Base-by-base conservation (phyloP, 2,329 filamentous ascomycete genomes). In the Fusarium sp. region DNA sequence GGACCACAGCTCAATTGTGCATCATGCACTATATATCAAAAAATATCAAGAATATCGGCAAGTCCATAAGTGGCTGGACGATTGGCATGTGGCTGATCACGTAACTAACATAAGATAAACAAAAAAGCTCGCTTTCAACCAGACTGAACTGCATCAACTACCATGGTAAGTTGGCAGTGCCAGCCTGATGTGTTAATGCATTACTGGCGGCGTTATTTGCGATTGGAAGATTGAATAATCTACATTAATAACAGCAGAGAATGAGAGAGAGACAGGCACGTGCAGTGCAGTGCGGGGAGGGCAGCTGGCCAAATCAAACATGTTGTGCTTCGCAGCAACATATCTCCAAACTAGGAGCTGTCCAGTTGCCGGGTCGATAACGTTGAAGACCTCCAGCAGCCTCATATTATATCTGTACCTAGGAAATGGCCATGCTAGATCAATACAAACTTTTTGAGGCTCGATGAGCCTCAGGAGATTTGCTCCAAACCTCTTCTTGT, bases 371-470 rank as follows among this genome's bases (percentile, higher is more conserved):
- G 35, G 42, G 42, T 56, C 53, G 30, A 51, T 45, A 39, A 61
- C 45, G 55, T 55, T 65, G 38, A 51, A 54, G 53, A 60, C 56
- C 44, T 69, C 30, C n/a, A 53, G 65, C 72, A 72, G 59, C 65
- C 53, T 65, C 62, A 63, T 57, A 61, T 61, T 59, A 70, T 71
- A 65, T 67, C 54, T 80, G 78, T 80, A 80, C 70, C 69, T 80
- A 80, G 77, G 74, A 71, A 70, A 68, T 71, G 74, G 67, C 70
- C 71, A 75, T 75, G 69, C 76, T 79, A 80, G 76, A 80, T 77
- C 60, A 80, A 80, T 80, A 80, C 72, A 79, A 72, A 53, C 61
- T 63, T 72, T 72, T 77, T 54, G 53, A 32, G 69, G 63, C 65
- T 64, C 54, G 55, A 64, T 38, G 38, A 61, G 70, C 65, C 70